Evolutionary conservation across 352 stramenopile genomes (phyloP), one percentile per base, ranked within the genome.

Genomic region (Thalassiosira allenii): DNA sequence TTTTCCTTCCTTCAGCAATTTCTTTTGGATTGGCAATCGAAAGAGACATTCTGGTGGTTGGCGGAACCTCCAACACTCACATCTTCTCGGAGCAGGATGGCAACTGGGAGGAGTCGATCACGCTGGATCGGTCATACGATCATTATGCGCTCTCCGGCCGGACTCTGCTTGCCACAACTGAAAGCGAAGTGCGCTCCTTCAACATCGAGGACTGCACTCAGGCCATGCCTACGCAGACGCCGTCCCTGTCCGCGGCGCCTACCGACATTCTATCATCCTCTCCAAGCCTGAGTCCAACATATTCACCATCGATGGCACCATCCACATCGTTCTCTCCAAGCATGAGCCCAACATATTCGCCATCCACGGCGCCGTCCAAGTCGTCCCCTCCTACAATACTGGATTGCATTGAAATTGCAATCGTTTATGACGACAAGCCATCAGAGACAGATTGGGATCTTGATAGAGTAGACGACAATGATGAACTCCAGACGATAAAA

Each of bases 161-260:
- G 2, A n/a, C 22, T 3, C n/a, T 53, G 3, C 22, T 53, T 3
- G 44, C 44, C 22, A 53, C 44, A 11, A 53, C 44, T 53, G 11
- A 53, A 53, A 22, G 27, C 44, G 11, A 12, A n/a, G 44, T 53
- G 4, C n/a, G 27, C n/a, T 12, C 44, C 3, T 53, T 53, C 27
- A 22, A 27, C 11, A 53, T 53, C 22, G 44, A 53, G 44, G 44
- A 53, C 27, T 53, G 44, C 44, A 53, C 44, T 6, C 44, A 53
- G 11, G n/a, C 27, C 27, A 22, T 53, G 22, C 44, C 44, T 12
- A 53, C 44, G 11, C 44, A 53, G 27, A 53, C 44, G 27, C 44
- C 44, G 27, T 53, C 44, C 2, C 27, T 53, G 11, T 53, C 44
- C 27, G 6, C 44, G 2, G 3, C 44, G 6, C 44, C 44, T 27